Base-by-base conservation (phyloP, 805 yeast genomes). In the Kazachstania kunashirensis region DNA sequence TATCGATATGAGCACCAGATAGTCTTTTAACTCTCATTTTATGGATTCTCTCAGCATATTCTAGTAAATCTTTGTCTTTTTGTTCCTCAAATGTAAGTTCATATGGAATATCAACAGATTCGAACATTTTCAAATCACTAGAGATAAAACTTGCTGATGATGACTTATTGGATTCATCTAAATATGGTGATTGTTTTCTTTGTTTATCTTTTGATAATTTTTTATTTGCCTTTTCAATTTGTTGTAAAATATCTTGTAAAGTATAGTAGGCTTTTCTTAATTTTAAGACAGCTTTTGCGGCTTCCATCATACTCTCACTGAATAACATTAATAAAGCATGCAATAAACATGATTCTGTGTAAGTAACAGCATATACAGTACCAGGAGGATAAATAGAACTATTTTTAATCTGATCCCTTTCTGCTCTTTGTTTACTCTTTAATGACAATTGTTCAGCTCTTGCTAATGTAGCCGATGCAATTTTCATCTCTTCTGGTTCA, bases 331-430 rank as follows among this genome's bases (percentile, higher is more conserved):
- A 68, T 45, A 89, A 67, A 0, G 97, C 97, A 53, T 82, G 80
- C 59, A 89, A 62, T 31, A 89, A 63, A 35, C 86, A 83, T 24
- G 94, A 73, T 57, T 89, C 97, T 0, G 96, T 94, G 50, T 79
- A 75, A 0, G 94, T 86, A 27, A 89, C 85, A 16, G 89, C 86
- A 60, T 79, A 92, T 59, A 88, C 96, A 0, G 96, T 83, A 0
- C 97, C 97, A 0, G 96, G 94, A 1, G 95, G 94, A 59, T 83
- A 88, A 9, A 79, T 67, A 9, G 73, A 68, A 15, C 88, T 77
- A 2, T 89, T 75, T 28, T 66, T 62, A 31, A 84, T 47, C 28
- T 70, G 69, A 44, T 70, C 57, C 47, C 68, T 76, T 44, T 74
- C 77, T 37, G 81, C 78, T 43, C 66, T 68, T 33, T 72, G 65